These are phyloP conservation scores for Panaeolus papilionaceus DNA, from an alignment of 768 basidiomycete species.

Conservation along the genomic window DNA sequence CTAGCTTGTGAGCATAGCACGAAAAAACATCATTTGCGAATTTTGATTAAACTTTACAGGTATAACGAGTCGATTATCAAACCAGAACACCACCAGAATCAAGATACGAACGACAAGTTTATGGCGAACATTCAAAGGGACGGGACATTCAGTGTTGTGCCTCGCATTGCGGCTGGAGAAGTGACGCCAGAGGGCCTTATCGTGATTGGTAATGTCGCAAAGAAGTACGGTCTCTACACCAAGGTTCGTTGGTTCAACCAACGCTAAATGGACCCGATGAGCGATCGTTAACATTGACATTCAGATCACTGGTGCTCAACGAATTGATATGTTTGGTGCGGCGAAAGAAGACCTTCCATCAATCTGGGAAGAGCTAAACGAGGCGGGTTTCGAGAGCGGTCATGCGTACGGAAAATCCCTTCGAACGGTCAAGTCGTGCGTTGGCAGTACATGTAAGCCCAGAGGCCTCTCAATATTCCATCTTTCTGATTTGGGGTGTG, in stretches of 20 bases:
- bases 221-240: constrained; percentile 73
- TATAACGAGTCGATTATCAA: constrained; percentile 69
- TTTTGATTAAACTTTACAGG: constrained; percentile 33
- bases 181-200: constrained; percentile 71
- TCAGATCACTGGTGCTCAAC: constrained; percentile 48
- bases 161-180: constrained; percentile 75
- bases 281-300: background rate
- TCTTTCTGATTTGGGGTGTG: constrained; percentile 7
- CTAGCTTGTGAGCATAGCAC: constrained; percentile 38
- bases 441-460: constrained; percentile 60
- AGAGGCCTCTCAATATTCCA: background rate
- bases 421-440: constrained; percentile 80
- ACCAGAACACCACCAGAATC: constrained; percentile 67
- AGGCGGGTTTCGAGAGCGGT: constrained; percentile 76
- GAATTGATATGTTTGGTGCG: constrained; percentile 77
- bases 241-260: constrained; percentile 36
- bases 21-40: background rate
- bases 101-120: constrained; percentile 76
- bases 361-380: constrained; percentile 68
- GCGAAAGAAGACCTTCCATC: constrained; percentile 70
- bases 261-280: constrained; percentile 1
- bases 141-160: constrained; percentile 75
- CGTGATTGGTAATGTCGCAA: constrained; percentile 66
- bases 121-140: constrained; percentile 78
- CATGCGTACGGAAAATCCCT: constrained; percentile 76